These are phyloP conservation scores for Uromyces viciae-fabae DNA, from an alignment of 1,284 basidiomycete genomes.

Conservation along the genomic window DNA sequence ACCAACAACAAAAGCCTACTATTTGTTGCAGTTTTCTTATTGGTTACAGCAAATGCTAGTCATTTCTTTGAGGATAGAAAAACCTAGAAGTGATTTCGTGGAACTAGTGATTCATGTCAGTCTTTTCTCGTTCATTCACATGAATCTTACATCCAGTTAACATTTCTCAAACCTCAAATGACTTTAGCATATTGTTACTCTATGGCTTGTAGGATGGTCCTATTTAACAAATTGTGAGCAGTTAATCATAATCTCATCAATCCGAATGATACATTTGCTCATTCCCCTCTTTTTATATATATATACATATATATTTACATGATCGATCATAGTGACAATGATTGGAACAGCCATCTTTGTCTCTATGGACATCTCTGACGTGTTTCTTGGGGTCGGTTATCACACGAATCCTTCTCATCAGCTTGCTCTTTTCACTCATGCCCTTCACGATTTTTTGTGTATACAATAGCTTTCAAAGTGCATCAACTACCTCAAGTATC, in stretches of 20 bases:
- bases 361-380: slow-evolving; percentile 94
- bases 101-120: slow-evolving; percentile 70
- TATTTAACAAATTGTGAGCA: slow-evolving; percentile 46
- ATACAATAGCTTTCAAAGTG: neutral
- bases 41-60: slow-evolving; percentile 93
- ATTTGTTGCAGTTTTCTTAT: slow-evolving; percentile 72
- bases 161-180: neutral
- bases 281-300: neutral
- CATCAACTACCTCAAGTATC: neutral
- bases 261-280: too few species aligned
- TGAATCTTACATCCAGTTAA: neutral
- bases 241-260: too few species aligned
- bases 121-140: neutral
- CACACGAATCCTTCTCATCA: neutral
- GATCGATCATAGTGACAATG: slow-evolving; percentile 61
- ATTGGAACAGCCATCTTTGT: slow-evolving; percentile 90
- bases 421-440: neutral
- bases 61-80: slow-evolving; percentile 77
- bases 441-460: neutral
- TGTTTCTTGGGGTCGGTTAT: slow-evolving; percentile 71
- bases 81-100: slow-evolving; percentile 83
- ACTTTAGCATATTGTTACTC: slow-evolving; percentile 81
- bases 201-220: slow-evolving; percentile 82
- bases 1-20: slow-evolving; percentile 80
- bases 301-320: slow-evolving; percentile 21